Evolutionary conservation across 331 rosid genomes (phyloP), one percentile per base, ranked within the genome.

Genomic region (Pyracantha coccinea): DNA sequence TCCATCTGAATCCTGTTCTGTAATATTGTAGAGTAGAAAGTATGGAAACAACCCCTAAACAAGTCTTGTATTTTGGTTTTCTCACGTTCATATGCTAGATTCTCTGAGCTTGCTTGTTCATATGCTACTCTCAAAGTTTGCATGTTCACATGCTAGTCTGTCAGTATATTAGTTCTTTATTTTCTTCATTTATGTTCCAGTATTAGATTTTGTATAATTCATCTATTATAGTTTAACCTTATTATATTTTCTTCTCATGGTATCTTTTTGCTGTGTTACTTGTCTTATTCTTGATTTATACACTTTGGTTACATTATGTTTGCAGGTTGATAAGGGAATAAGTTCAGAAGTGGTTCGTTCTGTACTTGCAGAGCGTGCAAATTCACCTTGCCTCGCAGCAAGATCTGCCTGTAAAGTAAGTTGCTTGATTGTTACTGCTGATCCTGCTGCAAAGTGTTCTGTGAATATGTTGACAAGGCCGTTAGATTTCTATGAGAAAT

Each of bases 301-400:
- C 33, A 21, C 3, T 19, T 65, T 50, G 29, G 7, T 54, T 38
- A 38, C 44, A 75, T 71, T 78, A 52, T 82, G 62, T 64, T 75
- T 76, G 82, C 87, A 93, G 98, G 89, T 93, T 68, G 97, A 93
- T 82, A 88, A 86, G 91, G 96, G 88, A 71, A 84, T 87, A 73
- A 88, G 69, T 77, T 65, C 89, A 77, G 98, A 91, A 86, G 79
- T 93, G 50, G 97, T 93, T 71, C 96, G 89, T 72, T 88, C 98
- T 13, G 72, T 91, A 61, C 97, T 89, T 63, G 78, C 79, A 28
- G 97, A 93, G 83, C 88, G 95, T 61, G 93, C 97, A 57, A 90
- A 88, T 62, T 83, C 78, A 52, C 98, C 95, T 32, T 80, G 85
- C 77, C 91, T 93, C 9, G 95, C 96, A 16, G 94, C 95, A 50